Evolutionary conservation across 2,329 filamentous ascomycete genomes (phyloP), one percentile per base, ranked within the genome.

Genomic region (Claviceps spartinae): DNA sequence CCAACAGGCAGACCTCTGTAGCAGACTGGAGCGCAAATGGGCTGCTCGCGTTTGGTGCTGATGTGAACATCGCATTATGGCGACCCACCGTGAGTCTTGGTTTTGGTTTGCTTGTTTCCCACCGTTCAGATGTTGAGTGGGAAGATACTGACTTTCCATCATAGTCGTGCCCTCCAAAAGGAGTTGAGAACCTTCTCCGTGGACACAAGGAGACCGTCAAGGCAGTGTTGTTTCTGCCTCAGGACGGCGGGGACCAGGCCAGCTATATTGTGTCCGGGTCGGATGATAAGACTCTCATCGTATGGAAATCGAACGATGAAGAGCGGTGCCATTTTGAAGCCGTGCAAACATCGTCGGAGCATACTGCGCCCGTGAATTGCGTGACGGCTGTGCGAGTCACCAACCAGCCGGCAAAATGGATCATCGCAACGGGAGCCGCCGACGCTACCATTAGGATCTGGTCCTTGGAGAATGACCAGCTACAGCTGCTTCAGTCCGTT

Each of bases 1-100:
- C 88, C 47, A 98, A 97, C 67, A 79, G 91, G 60, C 88, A 97
- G 62, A 86, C 91, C 18, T 83, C 85, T 16, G 86, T 88, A 30
- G 90, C 91, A 30, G 91, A 97, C 70, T 98, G 93, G 93, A 82
- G 86, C 63, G 63, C 69, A 20, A 70, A 76, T 56, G 86, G 85
- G 9, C 65, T 89, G 45, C 74, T 98, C 51, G 93, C 89, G 34
- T 98, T 88, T 70, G 93, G 93, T 36, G 85, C 90, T 8, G 88
- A 94, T 67, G 82, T 83, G 59, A 93, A 93, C 69, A 78, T 98
- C 60, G 91, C 89, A 44, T 65, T 97, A 42, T 98, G 93, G 93
- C 75, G 82, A 63, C 89, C 89, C 52, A 68, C 76, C 64, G 87
- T 90, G 74, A 68, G 82, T 70, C 54, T 46, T 48, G 14, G 49